phyloP scores from a whole-genome alignment of 2,329 filamentous ascomycete species.

The Trichophyton rubrum region DNA sequence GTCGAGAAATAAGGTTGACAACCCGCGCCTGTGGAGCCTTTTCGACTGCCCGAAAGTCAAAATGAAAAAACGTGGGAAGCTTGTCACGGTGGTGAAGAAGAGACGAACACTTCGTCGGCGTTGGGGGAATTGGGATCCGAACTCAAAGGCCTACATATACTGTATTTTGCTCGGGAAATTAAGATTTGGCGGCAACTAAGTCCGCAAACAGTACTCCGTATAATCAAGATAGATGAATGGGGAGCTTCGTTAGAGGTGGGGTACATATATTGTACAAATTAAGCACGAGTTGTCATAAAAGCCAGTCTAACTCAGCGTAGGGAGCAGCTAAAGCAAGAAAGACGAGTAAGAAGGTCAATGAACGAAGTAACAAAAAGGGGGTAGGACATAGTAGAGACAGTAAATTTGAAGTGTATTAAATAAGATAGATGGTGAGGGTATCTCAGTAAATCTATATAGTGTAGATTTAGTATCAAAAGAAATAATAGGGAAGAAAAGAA shows the following conservation, averaged over 20 bases:
- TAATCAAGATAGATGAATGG: too few relatives aligned
- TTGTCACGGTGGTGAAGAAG: background rate
- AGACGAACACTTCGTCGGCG: background rate
- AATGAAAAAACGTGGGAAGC: background rate
- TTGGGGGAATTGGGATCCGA: too few relatives aligned
- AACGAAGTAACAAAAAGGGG: background rate
- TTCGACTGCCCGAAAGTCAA: background rate
- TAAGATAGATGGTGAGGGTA: background rate
- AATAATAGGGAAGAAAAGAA: background rate
- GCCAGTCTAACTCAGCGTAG: too few relatives aligned
- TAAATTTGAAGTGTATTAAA: background rate
- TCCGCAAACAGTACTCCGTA: too few relatives aligned
- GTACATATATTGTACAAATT: too few relatives aligned
- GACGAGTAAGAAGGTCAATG: background rate
- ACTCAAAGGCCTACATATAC: too few relatives aligned
- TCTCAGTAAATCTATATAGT: background rate
- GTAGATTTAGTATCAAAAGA: background rate
- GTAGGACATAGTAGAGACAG: background rate
- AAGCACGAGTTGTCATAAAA: too few relatives aligned
- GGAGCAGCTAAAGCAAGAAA: too few relatives aligned
- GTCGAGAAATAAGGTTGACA: background rate
- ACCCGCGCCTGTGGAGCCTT: background rate
- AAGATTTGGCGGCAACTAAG: too few relatives aligned
- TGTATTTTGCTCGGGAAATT: too few relatives aligned
- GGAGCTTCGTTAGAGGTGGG: too few relatives aligned